Base-by-base conservation (phyloP, 768 basidiomycete species). In the Pleurotus platypus region DNA sequence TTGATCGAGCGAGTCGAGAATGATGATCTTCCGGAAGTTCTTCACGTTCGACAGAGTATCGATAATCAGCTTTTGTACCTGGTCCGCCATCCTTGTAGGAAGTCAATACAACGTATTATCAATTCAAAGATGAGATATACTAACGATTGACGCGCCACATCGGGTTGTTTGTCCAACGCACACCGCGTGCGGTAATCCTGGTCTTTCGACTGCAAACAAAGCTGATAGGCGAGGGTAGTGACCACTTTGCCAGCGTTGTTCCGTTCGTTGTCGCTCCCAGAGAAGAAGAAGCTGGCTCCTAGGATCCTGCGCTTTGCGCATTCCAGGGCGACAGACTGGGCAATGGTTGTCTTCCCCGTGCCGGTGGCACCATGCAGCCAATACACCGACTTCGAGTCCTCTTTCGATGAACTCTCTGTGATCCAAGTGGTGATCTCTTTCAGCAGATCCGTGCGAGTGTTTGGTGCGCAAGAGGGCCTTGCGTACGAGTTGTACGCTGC, bases 1-100 rank as follows among this genome's bases (percentile, higher is more conserved):
- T 57, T 73, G 73, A 42, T 73, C 73, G 1, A 73, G 61, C 2
- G 69, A 70, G 27, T 73, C 72, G 51, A 73, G 70, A n/a, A 74
- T 51, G 8, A 74, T 37, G 15, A 73, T 50, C 24, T 69, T 62
- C 5, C 69, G 42, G 58, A 47, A n/a, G 65, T 59, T 20, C 15
- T 39, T 39, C 15, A 27, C 9, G 6, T 51, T 39, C 5, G 13
- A 12, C 42, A 58, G n/a, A 0, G 72, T 70, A 15, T 74, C 65
- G 22, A 69, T 61, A 20, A 74, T 63, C 1, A 73, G 62, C 56
- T 70, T 69, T 46, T 70, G 66, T 57, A 74, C 72, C 42, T 74
- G 72, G 18, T n/a, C 39, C 16, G 9, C 51, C 12, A 39, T 37
- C 18, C 51, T 54, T 35, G 15, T 15, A 37, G 6, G 15, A 5